Percentiles rank a stretch among this genome's conserved stretches.
Evolutionary conservation across 306 rosid species (phyloP).

Genomic region (Sicyos baderoa): DNA sequence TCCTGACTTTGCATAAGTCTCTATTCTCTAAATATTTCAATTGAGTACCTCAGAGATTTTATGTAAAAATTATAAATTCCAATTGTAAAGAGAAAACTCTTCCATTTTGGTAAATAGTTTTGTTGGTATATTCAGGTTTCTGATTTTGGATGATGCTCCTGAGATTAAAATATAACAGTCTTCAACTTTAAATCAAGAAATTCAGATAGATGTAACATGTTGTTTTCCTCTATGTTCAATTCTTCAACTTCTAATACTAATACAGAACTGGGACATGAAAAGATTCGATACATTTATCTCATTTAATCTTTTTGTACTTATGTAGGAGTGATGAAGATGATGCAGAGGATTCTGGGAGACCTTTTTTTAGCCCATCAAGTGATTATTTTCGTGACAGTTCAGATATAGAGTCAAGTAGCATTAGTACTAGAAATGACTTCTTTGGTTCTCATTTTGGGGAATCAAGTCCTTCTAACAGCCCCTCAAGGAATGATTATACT

Average conservation of each 20-base stretch:
- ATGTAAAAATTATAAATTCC: neutral
- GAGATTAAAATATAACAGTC: neutral
- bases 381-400: slow-evolving; percentile 57
- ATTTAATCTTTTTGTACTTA: neutral
- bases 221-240: neutral
- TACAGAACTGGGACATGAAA: neutral
- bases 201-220: neutral
- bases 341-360: slow-evolving; percentile 59
- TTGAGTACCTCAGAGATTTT: neutral
- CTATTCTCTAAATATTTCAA: too few relatives aligned
- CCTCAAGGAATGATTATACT: slow-evolving; percentile 63
- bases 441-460: slow-evolving; percentile 44
- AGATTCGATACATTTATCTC: neutral
- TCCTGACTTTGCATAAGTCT: too few relatives aligned
- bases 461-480: slow-evolving; percentile 67
- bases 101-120: slow-evolving; percentile 1
- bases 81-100: neutral
- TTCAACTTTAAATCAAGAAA: slow-evolving; percentile 1
- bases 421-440: slow-evolving; percentile 64
- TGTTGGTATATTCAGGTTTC: neutral
- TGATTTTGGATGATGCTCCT: neutral
- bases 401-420: slow-evolving; percentile 65
- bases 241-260: neutral
- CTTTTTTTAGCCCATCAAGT: slow-evolving; percentile 54
- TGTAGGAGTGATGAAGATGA: slow-evolving; percentile 82